A percentile compares a stretch with the other conserved stretches of the same genome.
Conservation (phyloP, 495 filamentous ascomycete genomes). For the Penicillium riverlandense region DNA sequence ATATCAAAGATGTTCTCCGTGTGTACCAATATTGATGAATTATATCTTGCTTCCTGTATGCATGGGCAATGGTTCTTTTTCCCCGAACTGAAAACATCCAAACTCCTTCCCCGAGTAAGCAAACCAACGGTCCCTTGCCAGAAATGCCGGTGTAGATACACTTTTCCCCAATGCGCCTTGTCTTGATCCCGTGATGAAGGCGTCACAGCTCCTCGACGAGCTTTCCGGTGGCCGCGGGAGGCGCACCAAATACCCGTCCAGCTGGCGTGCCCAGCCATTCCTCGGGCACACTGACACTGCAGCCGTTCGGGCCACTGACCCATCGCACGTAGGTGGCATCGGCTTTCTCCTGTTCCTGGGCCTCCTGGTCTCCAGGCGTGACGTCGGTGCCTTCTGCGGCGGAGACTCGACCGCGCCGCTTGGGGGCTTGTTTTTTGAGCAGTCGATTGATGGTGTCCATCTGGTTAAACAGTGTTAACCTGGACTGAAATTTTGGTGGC, state of each 20-base stretch:
- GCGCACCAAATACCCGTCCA: slow-evolving; percentile 52
- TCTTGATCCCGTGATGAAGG: slow-evolving; percentile 7
- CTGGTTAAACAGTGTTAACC: slow-evolving; percentile 17
- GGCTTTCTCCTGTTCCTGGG: slow-evolving; percentile 46
- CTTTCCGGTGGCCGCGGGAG: slow-evolving; percentile 22
- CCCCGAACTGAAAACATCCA: too few relatives aligned
- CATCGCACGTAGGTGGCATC: slow-evolving; percentile 71
- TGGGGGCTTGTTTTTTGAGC: slow-evolving; percentile 90
- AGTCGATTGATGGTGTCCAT: slow-evolving; percentile 99
- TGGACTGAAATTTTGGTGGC: background rate
- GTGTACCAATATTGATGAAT: too few relatives aligned
- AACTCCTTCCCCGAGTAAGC: too few relatives aligned
- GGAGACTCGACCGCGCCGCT: slow-evolving; percentile 53
- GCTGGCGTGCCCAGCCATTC: slow-evolving; percentile 70
- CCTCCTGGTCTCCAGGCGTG: slow-evolving; percentile 49
- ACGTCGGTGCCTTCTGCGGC: slow-evolving; percentile 41
- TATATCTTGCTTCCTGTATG: too few relatives aligned
- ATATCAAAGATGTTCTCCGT: too few relatives aligned
- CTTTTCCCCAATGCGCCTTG: slow-evolving; percentile 18
- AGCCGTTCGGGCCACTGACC: slow-evolving; percentile 66
- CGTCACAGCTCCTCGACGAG: slow-evolving; percentile 41
- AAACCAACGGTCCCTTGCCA: too few relatives aligned
- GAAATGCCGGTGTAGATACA: too few relatives aligned
- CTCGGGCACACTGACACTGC: slow-evolving; percentile 63
- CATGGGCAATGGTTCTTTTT: too few relatives aligned